Percentiles rank a stretch among this genome's conserved stretches.
Conservation (phyloP, 805 yeast genomes). For the Saccharomyces eubayanus region DNA sequence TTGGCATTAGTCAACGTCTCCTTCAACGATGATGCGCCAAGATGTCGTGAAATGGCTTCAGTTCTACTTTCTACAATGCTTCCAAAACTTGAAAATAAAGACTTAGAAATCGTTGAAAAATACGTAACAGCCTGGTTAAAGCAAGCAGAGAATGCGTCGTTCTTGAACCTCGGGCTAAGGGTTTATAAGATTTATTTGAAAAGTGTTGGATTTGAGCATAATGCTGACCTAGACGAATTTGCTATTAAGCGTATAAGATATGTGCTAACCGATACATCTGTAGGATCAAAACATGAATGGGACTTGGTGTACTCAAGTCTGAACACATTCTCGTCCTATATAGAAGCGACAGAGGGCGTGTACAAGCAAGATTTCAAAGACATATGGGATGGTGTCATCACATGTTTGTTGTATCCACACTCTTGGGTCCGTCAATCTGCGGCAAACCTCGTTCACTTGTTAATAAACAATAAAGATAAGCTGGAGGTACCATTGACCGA, state of each 20-base stretch:
- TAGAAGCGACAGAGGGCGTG: conserved; percentile 31
- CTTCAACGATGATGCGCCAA: conserved; percentile 66
- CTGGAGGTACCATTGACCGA: conserved; percentile 31
- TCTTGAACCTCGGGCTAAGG: conserved; percentile 66
- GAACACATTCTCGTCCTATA: conserved; percentile 39
- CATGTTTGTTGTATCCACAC: conserved; percentile 71
- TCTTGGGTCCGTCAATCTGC: conserved; percentile 79
- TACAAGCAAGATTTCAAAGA: conserved; percentile 28
- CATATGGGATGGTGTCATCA: conserved; percentile 47
- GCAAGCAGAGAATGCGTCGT: conserved; percentile 42
- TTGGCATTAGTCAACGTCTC: conserved; percentile 72
- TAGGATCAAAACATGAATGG: conserved; percentile 54
- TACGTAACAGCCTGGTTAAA: conserved; percentile 53
- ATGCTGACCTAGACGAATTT: conserved; percentile 34
- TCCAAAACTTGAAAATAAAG: conserved; percentile 37
- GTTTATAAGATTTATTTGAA: conserved; percentile 55
- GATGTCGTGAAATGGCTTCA: conserved; percentile 79
- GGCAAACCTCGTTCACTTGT: conserved; percentile 46
- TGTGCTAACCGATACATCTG: conserved; percentile 30
- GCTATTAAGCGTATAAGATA: conserved; percentile 32
- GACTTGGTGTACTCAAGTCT: conserved; percentile 65
- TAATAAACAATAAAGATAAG: conserved; percentile 37
- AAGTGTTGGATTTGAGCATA: conserved; percentile 38
- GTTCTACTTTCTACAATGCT: conserved; percentile 50
- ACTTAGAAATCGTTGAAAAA: conserved; percentile 30